A percentile compares a stretch with the other conserved stretches of the same genome.
phyloP scores from a whole-genome alignment of 208 protist species.

The Phytomonas francai region DNA sequence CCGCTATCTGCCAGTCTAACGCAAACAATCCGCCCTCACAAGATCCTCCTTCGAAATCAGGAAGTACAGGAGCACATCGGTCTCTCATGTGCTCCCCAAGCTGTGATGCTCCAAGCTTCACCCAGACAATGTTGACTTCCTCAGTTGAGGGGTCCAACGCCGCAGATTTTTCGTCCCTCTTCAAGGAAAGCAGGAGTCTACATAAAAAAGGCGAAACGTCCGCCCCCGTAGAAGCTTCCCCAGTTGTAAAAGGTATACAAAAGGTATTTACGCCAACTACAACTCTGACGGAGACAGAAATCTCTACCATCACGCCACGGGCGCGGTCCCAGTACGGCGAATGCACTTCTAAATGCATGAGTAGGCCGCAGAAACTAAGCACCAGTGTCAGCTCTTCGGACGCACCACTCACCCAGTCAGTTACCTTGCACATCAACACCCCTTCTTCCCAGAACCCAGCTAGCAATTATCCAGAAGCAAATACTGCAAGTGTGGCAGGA shows the following conservation, averaged over 20 bases:
- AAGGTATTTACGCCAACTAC: background rate
- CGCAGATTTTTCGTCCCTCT: background rate
- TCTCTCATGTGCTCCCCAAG: background rate
- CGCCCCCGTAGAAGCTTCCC: background rate
- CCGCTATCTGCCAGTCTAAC: slow-evolving; percentile 61
- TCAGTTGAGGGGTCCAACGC: background rate
- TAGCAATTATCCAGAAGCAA: background rate
- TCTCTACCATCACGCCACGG: background rate
- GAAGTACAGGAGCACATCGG: background rate
- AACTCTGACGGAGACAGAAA: background rate
- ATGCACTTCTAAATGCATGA: background rate
- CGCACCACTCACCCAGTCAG: background rate
- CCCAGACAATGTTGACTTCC: background rate
- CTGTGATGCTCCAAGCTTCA: background rate
- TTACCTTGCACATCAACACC: background rate
- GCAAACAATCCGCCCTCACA: background rate
- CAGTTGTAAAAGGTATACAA: background rate
- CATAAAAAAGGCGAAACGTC: background rate
- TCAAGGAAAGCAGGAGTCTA: background rate
- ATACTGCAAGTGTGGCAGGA: background rate
- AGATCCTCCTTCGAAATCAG: background rate
- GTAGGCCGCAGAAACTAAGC: background rate
- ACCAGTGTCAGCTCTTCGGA: background rate
- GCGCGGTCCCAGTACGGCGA: background rate
- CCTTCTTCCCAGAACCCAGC: background rate